Conservation (phyloP, 768 basidiomycete species). For the Collybiopsis confluens region DNA sequence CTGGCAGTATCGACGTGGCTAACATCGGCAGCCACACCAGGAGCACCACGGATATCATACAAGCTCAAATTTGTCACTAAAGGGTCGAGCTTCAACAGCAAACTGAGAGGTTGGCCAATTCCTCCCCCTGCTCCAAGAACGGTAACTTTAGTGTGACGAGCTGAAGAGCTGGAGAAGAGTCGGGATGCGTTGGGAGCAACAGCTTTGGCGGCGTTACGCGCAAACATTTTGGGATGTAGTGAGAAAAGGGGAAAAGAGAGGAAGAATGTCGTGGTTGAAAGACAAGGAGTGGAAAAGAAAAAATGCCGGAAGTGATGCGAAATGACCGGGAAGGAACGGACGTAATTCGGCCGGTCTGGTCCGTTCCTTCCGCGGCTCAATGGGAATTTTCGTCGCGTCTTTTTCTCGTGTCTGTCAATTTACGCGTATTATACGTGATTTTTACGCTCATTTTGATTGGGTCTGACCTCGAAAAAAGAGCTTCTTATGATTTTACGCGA, state of each 20-base stretch:
- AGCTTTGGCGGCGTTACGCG: conserved; percentile 58
- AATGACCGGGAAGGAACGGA: not conserved
- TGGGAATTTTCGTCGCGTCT: too few species aligned
- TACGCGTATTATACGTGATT: too few species aligned
- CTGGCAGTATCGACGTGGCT: conserved; percentile 88
- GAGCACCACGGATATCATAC: conserved; percentile 93
- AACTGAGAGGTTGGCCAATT: conserved; percentile 95
- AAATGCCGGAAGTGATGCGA: not conserved
- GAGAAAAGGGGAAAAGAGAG: not conserved
- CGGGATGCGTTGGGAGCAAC: conserved; percentile 52
- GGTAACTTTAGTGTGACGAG: conserved; percentile 81
- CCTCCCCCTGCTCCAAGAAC: conserved; percentile 98
- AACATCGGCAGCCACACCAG: conserved; percentile 96
- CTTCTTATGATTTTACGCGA: too few species aligned
- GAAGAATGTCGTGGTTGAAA: conserved; percentile 3
- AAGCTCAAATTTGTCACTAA: conserved; percentile 80
- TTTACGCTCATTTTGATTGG: too few species aligned
- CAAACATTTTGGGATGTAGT: conserved; percentile 48
- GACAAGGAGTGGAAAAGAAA: conserved; percentile 1
- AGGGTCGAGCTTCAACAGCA: conserved; percentile 91
- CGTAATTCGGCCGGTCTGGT: too few species aligned
- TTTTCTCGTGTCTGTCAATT: too few species aligned
- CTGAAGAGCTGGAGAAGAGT: conserved; percentile 70
- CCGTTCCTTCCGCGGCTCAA: too few species aligned
- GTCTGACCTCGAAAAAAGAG: too few species aligned